Percentiles rank a stretch among this genome's conserved stretches.
phyloP scores from a whole-genome alignment of 2,329 filamentous ascomycete species.

The Diaporthe australafricana region DNA sequence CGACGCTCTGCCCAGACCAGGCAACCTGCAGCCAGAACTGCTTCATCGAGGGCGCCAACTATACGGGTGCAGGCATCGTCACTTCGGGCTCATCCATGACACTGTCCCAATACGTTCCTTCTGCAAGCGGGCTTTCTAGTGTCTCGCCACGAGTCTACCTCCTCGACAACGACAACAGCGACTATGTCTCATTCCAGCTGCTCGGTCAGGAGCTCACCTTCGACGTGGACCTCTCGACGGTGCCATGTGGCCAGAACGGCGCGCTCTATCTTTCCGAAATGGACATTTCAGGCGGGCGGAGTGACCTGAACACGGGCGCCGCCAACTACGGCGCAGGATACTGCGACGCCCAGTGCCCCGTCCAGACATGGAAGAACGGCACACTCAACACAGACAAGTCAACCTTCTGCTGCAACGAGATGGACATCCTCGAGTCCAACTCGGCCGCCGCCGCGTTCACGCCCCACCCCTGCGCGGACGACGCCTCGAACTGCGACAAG shows the following conservation, averaged over 20 bases:
- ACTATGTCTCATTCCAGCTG: constrained; percentile 60
- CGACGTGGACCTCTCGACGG: constrained; percentile 70
- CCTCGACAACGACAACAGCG: constrained; percentile 29
- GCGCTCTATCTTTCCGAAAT: constrained; percentile 54
- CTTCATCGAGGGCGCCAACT: constrained; percentile 59
- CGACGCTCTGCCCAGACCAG: constrained; percentile 54
- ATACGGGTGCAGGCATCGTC: constrained; percentile 46
- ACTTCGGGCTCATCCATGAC: constrained; percentile 44
- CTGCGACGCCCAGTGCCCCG: constrained; percentile 53
- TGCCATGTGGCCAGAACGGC: constrained; percentile 73
- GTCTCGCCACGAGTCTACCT: constrained; percentile 64
- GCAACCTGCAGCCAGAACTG: constrained; percentile 60
- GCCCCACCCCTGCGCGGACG: constrained; percentile 63
- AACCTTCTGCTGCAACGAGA: constrained; percentile 61
- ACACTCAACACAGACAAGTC: constrained; percentile 55
- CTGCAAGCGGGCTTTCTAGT: constrained; percentile 36
- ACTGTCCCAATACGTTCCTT: constrained; percentile 43
- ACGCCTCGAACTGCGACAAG: constrained; percentile 59
- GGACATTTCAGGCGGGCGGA: constrained; percentile 64
- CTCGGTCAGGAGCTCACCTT: constrained; percentile 72
- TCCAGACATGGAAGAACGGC: constrained; percentile 54
- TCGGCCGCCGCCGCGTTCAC: constrained; percentile 66
- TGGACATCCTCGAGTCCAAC: constrained; percentile 70
- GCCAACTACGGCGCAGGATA: constrained; percentile 62
- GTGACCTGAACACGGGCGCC: constrained; percentile 48